phyloP scores from a whole-genome alignment of 23 red algal genomes.

The Gracilaria caudata region DNA sequence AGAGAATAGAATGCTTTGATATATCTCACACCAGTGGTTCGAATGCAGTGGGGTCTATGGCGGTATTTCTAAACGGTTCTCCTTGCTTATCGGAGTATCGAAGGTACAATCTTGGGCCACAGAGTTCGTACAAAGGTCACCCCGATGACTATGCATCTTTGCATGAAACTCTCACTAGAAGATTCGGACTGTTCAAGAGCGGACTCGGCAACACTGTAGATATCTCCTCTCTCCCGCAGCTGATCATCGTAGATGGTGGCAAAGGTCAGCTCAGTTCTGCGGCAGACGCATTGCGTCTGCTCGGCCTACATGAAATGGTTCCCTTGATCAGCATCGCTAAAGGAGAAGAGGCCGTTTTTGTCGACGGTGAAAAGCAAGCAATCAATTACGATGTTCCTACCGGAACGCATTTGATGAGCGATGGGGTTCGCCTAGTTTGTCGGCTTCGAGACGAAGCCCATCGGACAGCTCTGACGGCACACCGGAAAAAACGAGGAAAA shows the following conservation, averaged over 20 bases:
- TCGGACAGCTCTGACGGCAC: constrained; percentile 55
- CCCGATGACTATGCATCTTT: constrained; percentile 71
- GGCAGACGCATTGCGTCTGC: constrained; percentile 18
- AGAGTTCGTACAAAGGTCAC: constrained; percentile 20
- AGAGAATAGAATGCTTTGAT: constrained; percentile 74
- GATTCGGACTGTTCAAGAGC: constrained; percentile 27
- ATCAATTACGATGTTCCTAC: constrained; percentile 47
- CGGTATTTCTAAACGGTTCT: constrained; percentile 65
- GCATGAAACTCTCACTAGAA: constrained; percentile 42
- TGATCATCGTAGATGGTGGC: constrained; percentile 79
- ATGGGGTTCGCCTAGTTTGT: constrained; percentile 44
- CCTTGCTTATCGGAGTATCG: constrained; percentile 63
- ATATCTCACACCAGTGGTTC: constrained; percentile 73
- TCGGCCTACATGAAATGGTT: constrained; percentile 5
- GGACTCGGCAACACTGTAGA: neutral
- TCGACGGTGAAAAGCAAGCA: neutral
- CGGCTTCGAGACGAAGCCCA: constrained; percentile 82
- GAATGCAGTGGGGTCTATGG: constrained; percentile 58
- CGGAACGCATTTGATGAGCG: constrained; percentile 17
- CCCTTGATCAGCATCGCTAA: constrained; percentile 64
- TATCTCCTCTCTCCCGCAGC: constrained; percentile 35
- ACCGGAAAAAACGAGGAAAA: constrained; percentile 52
- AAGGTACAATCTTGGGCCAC: constrained; percentile 28
- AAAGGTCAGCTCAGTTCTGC: constrained; percentile 66
- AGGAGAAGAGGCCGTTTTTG: constrained; percentile 64